These are phyloP conservation scores for Talaromyces marneffei DNA, from an alignment of 2,329 filamentous ascomycete species.

Conservation along the genomic window DNA sequence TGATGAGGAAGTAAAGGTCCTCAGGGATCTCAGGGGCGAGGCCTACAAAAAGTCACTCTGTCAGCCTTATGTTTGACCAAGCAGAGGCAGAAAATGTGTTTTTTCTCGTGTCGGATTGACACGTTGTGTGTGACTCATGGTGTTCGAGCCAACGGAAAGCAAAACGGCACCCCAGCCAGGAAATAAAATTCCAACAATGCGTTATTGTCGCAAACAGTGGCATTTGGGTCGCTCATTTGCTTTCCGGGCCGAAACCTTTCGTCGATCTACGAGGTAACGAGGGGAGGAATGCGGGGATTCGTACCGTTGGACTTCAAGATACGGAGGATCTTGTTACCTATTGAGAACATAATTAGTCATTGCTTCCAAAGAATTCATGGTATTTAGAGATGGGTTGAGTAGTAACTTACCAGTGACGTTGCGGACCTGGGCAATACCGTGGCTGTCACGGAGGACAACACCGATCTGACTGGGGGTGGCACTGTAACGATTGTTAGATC, in stretches of 20 bases:
- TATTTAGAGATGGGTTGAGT: neutral
- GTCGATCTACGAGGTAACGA: slow-evolving; percentile 7
- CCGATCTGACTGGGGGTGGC: slow-evolving; percentile 97
- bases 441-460: slow-evolving; percentile 95
- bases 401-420: slow-evolving; percentile 76
- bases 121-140: neutral
- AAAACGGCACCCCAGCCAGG: neutral
- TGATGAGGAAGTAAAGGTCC: slow-evolving; percentile 99
- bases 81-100: slow-evolving; percentile 62
- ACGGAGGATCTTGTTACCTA: slow-evolving; percentile 99
- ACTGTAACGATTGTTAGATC: slow-evolving; percentile 35
- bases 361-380: neutral
- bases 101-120: slow-evolving; percentile 16
- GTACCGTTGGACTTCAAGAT: slow-evolving; percentile 98
- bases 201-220: neutral
- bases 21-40: slow-evolving; percentile 98
- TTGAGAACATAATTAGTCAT: slow-evolving; percentile 37
- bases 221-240: neutral
- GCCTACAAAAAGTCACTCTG: slow-evolving; percentile 85
- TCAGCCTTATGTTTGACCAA: slow-evolving; percentile 72
- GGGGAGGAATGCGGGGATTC: slow-evolving; percentile 27
- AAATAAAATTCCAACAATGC: neutral
- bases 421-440: slow-evolving; percentile 97
- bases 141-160: neutral
- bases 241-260: neutral